phyloP scores from a whole-genome alignment of 2,329 filamentous ascomycete species.

The Cordyceps cicadae region DNA sequence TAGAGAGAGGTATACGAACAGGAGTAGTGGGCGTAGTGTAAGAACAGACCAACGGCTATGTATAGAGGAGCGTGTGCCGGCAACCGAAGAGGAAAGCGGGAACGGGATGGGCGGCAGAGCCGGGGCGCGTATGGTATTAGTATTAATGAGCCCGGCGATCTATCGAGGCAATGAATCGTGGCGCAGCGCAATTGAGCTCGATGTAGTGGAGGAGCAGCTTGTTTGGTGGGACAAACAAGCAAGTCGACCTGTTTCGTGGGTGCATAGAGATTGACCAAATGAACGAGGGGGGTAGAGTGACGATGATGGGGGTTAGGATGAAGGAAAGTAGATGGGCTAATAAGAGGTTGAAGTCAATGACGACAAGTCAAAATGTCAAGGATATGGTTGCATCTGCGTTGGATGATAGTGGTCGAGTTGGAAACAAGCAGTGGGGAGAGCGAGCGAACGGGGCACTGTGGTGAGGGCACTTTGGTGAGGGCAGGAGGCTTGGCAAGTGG shows the following conservation, averaged over 20 bases:
- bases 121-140: not conserved
- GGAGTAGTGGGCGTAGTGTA: not conserved
- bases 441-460: not conserved
- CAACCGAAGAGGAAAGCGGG: not conserved
- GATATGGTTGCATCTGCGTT: not conserved
- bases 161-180: not conserved
- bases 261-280: not conserved
- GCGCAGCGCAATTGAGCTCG: not conserved
- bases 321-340: not conserved
- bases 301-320: not conserved
- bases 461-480: no score
- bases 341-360: not conserved
- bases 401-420: not conserved
- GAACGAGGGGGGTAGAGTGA: not conserved
- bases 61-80: not conserved
- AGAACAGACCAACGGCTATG: not conserved
- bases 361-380: not conserved
- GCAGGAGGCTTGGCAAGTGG: conserved; percentile 1
- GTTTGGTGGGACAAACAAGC: not conserved
- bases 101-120: not conserved
- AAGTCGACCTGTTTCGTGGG: not conserved
- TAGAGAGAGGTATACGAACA: not conserved
- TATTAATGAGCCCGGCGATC: not conserved
- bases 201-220: not conserved
- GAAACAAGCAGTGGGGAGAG: not conserved